Evolutionary conservation across 192 early-diverging fungal genomes (phyloP).

Genomic region (Coemansia sp.): DNA sequence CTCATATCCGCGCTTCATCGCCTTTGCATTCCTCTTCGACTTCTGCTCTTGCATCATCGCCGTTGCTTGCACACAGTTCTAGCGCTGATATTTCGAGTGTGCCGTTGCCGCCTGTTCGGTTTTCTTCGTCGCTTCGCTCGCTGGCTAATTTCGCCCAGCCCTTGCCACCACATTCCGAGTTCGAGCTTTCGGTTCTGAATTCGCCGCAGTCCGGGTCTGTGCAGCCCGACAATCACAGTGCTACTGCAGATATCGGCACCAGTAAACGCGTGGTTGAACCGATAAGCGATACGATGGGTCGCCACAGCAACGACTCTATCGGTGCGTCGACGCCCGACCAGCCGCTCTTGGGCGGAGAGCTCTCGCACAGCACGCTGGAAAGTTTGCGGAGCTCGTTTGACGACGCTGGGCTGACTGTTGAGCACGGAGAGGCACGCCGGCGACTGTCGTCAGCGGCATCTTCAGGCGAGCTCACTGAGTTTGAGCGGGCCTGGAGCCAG

Average conservation of each 20-base stretch:
- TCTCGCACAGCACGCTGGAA: conserved; percentile 2
- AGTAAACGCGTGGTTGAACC: too few relatives aligned
- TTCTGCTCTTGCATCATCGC: conserved; percentile 13
- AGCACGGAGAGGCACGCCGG: conserved; percentile 13
- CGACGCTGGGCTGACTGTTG: conserved; percentile 17
- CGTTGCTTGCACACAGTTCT: conserved; percentile 1
- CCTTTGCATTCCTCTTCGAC: conserved; percentile 8
- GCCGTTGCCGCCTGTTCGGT: conserved; percentile 5
- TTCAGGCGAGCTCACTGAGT: conserved; percentile 29
- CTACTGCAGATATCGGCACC: neutral
- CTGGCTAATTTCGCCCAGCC: neutral
- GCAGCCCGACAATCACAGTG: neutral
- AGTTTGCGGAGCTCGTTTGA: conserved; percentile 11
- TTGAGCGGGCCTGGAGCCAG: conserved; percentile 36
- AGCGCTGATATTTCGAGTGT: neutral
- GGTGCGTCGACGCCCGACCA: conserved; percentile 41
- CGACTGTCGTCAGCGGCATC: conserved; percentile 32
- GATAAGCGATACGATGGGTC: conserved; percentile 6
- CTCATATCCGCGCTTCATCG: conserved; percentile 3
- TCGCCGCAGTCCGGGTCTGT: neutral
- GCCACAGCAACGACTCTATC: conserved; percentile 7
- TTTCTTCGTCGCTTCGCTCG: conserved; percentile 5
- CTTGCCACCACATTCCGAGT: neutral
- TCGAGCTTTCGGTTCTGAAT: conserved; percentile 15
- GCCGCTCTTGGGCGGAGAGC: conserved; percentile 32